phyloP scores from a whole-genome alignment of 345 rosid genomes.

The Raphanus raphanistrum region DNA sequence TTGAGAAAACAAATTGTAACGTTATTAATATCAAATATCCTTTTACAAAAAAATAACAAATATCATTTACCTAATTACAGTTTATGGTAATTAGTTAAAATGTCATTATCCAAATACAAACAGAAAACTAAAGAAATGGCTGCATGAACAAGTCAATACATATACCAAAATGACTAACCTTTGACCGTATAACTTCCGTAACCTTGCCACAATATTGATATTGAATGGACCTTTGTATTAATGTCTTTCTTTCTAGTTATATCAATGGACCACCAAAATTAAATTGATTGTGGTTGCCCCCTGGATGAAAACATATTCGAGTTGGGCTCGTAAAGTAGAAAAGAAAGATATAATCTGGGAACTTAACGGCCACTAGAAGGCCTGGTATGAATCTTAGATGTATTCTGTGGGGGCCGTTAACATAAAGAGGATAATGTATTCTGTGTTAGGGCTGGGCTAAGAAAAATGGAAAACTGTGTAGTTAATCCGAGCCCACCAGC shows the following conservation, averaged over 20 bases:
- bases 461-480: not conserved
- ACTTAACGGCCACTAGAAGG: not conserved
- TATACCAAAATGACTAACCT: not conserved
- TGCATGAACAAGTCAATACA: not conserved
- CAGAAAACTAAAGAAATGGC: not conserved
- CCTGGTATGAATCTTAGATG: not conserved
- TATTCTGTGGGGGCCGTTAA: no score
- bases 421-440: not conserved
- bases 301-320: not conserved
- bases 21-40: not conserved
- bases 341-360: not conserved
- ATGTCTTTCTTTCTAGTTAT: not conserved
- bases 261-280: not conserved
- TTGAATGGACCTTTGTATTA: not conserved
- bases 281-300: not conserved
- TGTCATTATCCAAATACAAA: not conserved
- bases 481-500: not conserved
- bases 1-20: not conserved
- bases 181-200: conserved; percentile 36
- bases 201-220: conserved; percentile 10
- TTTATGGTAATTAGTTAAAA: not conserved
- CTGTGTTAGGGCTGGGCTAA: not conserved
- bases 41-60: not conserved
- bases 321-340: not conserved
- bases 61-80: not conserved